A percentile compares a stretch with the other conserved stretches of the same genome.
Evolutionary conservation across 805 yeast species (phyloP).

Genomic region (Dipodascopsis tothii): DNA sequence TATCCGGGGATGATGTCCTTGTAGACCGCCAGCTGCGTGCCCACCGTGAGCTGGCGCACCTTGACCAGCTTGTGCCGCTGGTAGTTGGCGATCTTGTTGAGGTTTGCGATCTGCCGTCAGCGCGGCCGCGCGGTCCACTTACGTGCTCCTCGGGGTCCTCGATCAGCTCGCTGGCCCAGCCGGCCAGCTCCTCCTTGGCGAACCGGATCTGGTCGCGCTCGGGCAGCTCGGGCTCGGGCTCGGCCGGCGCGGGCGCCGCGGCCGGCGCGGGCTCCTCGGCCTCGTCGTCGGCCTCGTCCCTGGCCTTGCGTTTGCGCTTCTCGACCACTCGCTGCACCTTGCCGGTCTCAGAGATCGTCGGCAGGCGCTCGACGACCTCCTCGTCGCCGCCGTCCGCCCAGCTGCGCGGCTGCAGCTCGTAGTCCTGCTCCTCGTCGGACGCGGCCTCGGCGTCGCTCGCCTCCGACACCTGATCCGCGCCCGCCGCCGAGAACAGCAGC

Average conservation of each 20-base stretch:
- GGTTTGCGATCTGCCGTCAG: slow-evolving; percentile 4
- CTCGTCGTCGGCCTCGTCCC: slow-evolving; percentile 25
- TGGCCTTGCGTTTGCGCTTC: slow-evolving; percentile 25
- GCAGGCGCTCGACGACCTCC: slow-evolving; percentile 59
- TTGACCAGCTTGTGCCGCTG: slow-evolving; percentile 44
- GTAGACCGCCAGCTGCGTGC: slow-evolving; percentile 78
- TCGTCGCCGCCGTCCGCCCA: slow-evolving; percentile 32
- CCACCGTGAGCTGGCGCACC: slow-evolving; percentile 55
- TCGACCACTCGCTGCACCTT: slow-evolving; percentile 54
- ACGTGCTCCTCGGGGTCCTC: slow-evolving; percentile 88
- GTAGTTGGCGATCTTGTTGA: slow-evolving; percentile 12
- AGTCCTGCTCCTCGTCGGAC: slow-evolving; percentile 59
- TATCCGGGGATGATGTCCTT: slow-evolving; percentile 78
- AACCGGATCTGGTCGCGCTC: slow-evolving; percentile 49
- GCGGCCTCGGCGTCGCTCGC: too few species aligned
- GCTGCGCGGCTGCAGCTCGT: slow-evolving; percentile 64
- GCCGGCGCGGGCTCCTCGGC: slow-evolving; percentile 32
- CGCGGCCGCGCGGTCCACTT: slow-evolving; percentile 31
- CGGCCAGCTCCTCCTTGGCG: slow-evolving; percentile 78
- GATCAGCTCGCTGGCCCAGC: slow-evolving; percentile 62
- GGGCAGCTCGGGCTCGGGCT: slow-evolving; percentile 41
- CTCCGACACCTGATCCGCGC: too few species aligned
- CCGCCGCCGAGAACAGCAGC: too few species aligned
- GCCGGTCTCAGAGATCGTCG: slow-evolving; percentile 69
- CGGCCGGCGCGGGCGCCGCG: slow-evolving; percentile 33